A percentile compares a stretch with the other conserved stretches of the same genome.
Evolutionary conservation across 306 rosid genomes (phyloP).

Genomic region (Gleditsia sinensis): DNA sequence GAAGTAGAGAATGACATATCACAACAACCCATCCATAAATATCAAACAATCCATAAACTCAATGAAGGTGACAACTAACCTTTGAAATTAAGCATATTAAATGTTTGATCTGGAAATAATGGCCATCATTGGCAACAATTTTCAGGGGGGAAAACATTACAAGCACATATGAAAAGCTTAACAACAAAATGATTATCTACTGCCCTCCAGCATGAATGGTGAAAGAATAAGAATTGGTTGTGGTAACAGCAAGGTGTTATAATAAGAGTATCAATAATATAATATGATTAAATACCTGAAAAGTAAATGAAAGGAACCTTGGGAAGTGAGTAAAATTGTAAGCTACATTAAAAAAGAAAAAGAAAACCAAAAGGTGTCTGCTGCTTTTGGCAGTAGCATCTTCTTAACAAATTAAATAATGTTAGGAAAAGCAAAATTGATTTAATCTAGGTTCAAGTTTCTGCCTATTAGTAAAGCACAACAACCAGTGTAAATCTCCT

Average conservation of each 20-base stretch:
- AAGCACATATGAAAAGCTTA: background rate
- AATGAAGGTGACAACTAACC: background rate
- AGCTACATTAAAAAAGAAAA: background rate
- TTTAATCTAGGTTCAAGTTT: slow-evolving; percentile 11
- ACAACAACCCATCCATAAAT: background rate
- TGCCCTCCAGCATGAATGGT: background rate
- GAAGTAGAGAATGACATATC: background rate
- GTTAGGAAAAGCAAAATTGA: background rate
- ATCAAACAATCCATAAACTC: background rate
- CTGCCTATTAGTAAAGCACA: slow-evolving; percentile 7
- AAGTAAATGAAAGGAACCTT: background rate
- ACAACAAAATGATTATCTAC: background rate
- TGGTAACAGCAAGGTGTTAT: background rate
- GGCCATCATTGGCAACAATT: background rate
- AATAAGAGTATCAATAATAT: background rate
- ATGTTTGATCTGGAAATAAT: background rate
- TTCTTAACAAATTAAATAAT: background rate
- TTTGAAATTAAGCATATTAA: background rate
- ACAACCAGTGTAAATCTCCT: background rate
- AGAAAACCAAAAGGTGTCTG: background rate
- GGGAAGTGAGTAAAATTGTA: background rate
- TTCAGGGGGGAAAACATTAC: background rate
- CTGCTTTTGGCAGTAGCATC: background rate
- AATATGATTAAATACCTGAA: background rate
- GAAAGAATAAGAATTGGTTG: background rate